Evolutionary conservation across 305 asterid genomes (phyloP).

Genomic region (Petunia hybrid): DNA sequence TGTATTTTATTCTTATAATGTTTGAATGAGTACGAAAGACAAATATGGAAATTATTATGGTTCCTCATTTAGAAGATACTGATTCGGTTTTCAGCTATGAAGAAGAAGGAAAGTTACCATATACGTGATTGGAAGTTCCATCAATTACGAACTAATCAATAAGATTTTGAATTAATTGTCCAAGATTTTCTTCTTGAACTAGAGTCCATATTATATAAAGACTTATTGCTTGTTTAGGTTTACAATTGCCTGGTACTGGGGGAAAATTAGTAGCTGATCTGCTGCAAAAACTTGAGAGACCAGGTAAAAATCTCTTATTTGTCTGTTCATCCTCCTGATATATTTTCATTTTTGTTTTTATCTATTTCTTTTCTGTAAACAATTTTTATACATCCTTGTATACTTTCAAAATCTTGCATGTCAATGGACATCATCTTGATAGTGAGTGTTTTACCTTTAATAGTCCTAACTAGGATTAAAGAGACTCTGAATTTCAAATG

Average conservation of each 20-base stretch:
- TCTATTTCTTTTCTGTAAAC: neutral
- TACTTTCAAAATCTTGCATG: neutral
- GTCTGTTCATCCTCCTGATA: neutral
- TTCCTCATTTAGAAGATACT: neutral
- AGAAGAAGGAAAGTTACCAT: slow-evolving; percentile 18
- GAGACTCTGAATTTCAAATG: too few species aligned
- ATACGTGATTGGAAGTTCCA: neutral
- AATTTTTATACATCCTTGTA: neutral
- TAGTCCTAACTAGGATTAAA: too few species aligned
- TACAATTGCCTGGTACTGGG: neutral
- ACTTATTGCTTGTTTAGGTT: neutral
- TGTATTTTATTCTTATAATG: neutral
- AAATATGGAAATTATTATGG: neutral
- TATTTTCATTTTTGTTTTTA: neutral
- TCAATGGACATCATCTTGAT: too few species aligned
- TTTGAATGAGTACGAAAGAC: neutral
- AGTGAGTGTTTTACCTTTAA: too few species aligned
- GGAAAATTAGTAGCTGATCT: neutral
- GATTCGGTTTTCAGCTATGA: neutral
- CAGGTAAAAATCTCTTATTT: slow-evolving; percentile 17
- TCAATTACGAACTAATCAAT: slow-evolving; percentile 1
- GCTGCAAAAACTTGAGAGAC: slow-evolving; percentile 22
- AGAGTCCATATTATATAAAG: neutral
- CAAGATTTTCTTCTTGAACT: neutral
- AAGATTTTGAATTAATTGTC: neutral